A percentile compares a stretch with the other conserved stretches of the same genome.
Conservation (phyloP, 148 eudicot genomes). For the Vaccinium vitisidaea region DNA sequence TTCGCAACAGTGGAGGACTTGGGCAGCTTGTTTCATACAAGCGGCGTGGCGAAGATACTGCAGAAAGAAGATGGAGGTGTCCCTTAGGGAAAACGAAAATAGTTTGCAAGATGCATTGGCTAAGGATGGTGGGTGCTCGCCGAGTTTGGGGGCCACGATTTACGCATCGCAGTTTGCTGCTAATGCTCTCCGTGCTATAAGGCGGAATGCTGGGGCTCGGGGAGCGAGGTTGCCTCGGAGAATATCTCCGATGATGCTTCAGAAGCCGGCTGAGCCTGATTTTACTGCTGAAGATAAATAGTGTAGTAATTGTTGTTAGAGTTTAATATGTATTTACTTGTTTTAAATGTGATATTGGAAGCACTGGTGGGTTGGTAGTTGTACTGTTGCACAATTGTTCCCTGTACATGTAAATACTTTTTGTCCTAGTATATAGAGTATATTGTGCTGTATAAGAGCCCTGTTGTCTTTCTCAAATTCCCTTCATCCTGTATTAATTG, state of each 20-base stretch:
- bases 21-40: conserved; percentile 79
- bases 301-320: not conserved
- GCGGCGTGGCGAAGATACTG: conserved; percentile 58
- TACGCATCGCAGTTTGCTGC: conserved; percentile 81
- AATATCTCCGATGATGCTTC: conserved; percentile 57
- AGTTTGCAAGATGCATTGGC: conserved; percentile 68
- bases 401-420: too few species aligned
- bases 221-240: conserved; percentile 61
- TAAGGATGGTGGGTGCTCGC: conserved; percentile 43
- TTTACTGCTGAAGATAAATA: conserved; percentile 56
- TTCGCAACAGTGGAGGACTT: conserved; percentile 74
- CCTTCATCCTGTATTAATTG: too few species aligned
- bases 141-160: conserved; percentile 68
- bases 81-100: conserved; percentile 58
- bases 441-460: too few species aligned
- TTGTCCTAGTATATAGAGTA: too few species aligned
- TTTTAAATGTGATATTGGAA: not conserved
- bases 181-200: conserved; percentile 49
- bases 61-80: conserved; percentile 31
- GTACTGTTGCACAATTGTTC: too few species aligned
- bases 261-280: conserved; percentile 87
- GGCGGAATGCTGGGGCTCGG: conserved; percentile 36
- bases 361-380: too few species aligned
- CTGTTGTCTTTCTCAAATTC: too few species aligned
- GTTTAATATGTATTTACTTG: not conserved